Percentiles rank a stretch among this genome's conserved stretches.
phyloP scores from a whole-genome alignment of 2,329 filamentous ascomycete genomes.

The Gnomoniopsis sp. region DNA sequence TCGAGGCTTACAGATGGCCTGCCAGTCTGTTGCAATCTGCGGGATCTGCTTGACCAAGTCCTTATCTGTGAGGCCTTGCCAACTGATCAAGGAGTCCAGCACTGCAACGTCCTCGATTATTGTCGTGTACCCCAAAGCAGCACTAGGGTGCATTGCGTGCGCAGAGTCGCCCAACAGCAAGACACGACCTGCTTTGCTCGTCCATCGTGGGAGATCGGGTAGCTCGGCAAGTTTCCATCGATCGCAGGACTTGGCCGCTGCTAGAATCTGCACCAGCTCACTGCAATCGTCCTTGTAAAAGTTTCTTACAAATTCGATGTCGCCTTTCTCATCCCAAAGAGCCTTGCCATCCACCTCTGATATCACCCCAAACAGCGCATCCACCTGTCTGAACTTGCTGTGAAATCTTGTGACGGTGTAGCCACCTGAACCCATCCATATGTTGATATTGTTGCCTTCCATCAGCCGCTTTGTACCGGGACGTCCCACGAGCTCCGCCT shows the following conservation, averaged over 20 bases:
- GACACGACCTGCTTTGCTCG: constrained; percentile 18
- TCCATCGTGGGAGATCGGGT: constrained; percentile 22
- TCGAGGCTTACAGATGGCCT: constrained; percentile 20
- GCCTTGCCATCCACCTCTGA: constrained; percentile 21
- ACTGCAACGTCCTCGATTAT: constrained; percentile 13
- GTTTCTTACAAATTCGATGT: constrained; percentile 20
- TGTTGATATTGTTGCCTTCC: constrained; percentile 19
- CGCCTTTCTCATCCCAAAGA: constrained; percentile 24
- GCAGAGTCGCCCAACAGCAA: constrained; percentile 21
- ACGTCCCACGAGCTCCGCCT: constrained; percentile 1
- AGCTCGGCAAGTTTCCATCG: constrained; percentile 23
- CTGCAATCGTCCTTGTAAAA: constrained; percentile 15
- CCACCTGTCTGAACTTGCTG: constrained; percentile 9
- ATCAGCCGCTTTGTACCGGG: constrained; percentile 15
- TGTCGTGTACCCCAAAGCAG: constrained; percentile 8
- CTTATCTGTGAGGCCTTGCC: not conserved
- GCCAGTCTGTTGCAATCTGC: constrained; percentile 10
- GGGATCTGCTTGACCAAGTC: not conserved
- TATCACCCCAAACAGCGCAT: constrained; percentile 19
- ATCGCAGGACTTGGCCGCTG: constrained; percentile 17
- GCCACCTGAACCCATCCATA: constrained; percentile 19
- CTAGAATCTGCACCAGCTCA: constrained; percentile 18
- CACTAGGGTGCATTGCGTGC: constrained; percentile 13
- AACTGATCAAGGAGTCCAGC: not conserved
- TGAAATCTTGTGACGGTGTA: constrained; percentile 21